These are phyloP conservation scores for Phaffia australis DNA, from an alignment of 768 basidiomycete species.

Conservation along the genomic window DNA sequence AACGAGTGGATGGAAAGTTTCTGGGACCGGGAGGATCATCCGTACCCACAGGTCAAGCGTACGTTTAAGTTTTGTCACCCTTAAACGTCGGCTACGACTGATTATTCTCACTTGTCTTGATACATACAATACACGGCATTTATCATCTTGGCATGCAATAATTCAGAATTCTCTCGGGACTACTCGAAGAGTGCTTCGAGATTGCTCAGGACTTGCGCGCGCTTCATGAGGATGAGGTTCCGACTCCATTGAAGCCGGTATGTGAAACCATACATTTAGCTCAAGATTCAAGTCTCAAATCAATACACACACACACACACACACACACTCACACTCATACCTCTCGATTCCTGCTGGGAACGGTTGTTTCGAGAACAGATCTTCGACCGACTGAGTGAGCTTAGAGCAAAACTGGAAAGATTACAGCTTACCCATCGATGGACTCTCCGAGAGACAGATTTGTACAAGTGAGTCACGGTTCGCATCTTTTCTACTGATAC, in stretches of 20 bases:
- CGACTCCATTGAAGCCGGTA: constrained; percentile 64
- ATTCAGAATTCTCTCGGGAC: constrained; percentile 57
- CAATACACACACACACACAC: too few relatives aligned
- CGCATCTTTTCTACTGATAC: background rate
- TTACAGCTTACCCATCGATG: constrained; percentile 91
- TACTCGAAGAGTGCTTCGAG: constrained; percentile 94
- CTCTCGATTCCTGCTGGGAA: background rate
- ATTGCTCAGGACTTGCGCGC: constrained; percentile 91
- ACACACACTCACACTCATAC: too few relatives aligned
- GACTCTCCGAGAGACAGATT: constrained; percentile 69
- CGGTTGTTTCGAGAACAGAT: constrained; percentile 40
- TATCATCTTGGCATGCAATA: background rate
- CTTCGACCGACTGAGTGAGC: constrained; percentile 76
- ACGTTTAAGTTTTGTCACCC: background rate
- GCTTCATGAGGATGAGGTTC: constrained; percentile 57
- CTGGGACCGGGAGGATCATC: constrained; percentile 70
- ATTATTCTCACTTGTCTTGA: background rate
- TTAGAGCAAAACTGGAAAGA: constrained; percentile 78
- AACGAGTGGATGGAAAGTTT: constrained; percentile 93
- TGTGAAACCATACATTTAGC: background rate
- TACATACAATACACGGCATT: background rate
- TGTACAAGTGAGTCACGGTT: constrained; percentile 36
- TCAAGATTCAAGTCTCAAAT: too few relatives aligned
- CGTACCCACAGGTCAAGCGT: constrained; percentile 80
- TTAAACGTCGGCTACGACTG: background rate